phyloP scores from a whole-genome alignment of 2,329 filamentous ascomycete species.

The Massarina eburnea region DNA sequence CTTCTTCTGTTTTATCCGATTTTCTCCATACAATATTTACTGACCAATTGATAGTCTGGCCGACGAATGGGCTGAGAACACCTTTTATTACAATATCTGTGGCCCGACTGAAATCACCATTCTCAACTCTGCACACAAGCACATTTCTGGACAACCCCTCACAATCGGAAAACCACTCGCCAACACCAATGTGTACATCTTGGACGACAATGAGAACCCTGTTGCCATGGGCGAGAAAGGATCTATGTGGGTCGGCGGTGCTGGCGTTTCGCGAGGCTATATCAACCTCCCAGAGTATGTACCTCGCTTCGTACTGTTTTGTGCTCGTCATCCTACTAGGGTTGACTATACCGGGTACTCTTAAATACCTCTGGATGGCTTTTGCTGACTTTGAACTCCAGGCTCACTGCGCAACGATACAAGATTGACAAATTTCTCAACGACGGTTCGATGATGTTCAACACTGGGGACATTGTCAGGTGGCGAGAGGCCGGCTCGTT shows the following conservation, averaged over 20 bases:
- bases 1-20: no score
- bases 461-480: conserved; percentile 61
- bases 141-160: conserved; percentile 50
- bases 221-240: conserved; percentile 54
- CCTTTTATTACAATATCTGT: conserved; percentile 54
- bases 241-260: conserved; percentile 60
- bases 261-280: conserved; percentile 59
- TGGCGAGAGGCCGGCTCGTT: conserved; percentile 58
- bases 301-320: no score
- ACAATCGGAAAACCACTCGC: conserved; percentile 60
- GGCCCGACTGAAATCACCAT: conserved; percentile 64
- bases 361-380: no score
- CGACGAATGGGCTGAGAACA: conserved; percentile 56
- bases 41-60: conserved; percentile 46
- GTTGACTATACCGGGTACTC: no score
- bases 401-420: conserved; percentile 55
- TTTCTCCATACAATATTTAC: not conserved
- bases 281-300: conserved; percentile 55
- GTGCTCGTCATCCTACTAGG: no score
- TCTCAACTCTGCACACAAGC: conserved; percentile 59
- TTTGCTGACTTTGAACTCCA: no score
- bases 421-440: conserved; percentile 54
- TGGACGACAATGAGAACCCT: conserved; percentile 52
- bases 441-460: conserved; percentile 57
- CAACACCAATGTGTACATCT: conserved; percentile 59